Evolutionary conservation across 352 stramenopile genomes (phyloP), one percentile per base, ranked within the genome.

Genomic region (Phytophthora cactorum): DNA sequence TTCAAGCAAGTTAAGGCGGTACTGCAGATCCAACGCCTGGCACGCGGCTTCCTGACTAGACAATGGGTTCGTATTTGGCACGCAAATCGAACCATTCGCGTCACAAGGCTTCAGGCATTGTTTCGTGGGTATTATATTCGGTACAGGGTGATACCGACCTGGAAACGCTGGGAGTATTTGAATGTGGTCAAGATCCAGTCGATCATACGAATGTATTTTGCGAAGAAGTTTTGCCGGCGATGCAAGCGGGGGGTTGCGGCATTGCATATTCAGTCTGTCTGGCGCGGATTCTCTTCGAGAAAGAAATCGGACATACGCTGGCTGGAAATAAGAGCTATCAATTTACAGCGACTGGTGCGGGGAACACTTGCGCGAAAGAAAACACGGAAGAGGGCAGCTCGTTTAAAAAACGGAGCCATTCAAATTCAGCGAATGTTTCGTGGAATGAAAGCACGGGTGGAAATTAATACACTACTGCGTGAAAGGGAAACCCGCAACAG

Each of bases 341-440:
- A 86, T 15, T 55, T 95, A 1, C 86, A 95, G 56, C 71, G 81
- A 11, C 56, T 91, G 15, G 59, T 89, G 5, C 78, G 84, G 7
- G 79, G 86, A 3, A 72, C 76, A 4, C 77, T 89, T 3, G 64
- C 74, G 0, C 68, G 79, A 22, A 91, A 82, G 55, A 57, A 72
- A 1, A 72, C 78, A 25, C 68, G 58, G 9, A 70, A 34, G n/a
- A 56, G 32, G 15, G 63, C 59, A 9, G 5, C 34, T 5, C 28
- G 49, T 14, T 64, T 71, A 38, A 50, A 79, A 10, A 51, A 36
- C 0, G 59, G 68, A 11, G 84, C 80, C 9, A 77, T 66, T 27
- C 73, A 91, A 43, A 87, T 95, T 38, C 86, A 95, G 43, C 79
- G 83, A 0, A 75, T 89, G 36, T 90, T 91, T 77, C 80, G 84